Evolutionary conservation across 2,329 filamentous ascomycete genomes (phyloP).

Genomic region (Kalmusia sp.): DNA sequence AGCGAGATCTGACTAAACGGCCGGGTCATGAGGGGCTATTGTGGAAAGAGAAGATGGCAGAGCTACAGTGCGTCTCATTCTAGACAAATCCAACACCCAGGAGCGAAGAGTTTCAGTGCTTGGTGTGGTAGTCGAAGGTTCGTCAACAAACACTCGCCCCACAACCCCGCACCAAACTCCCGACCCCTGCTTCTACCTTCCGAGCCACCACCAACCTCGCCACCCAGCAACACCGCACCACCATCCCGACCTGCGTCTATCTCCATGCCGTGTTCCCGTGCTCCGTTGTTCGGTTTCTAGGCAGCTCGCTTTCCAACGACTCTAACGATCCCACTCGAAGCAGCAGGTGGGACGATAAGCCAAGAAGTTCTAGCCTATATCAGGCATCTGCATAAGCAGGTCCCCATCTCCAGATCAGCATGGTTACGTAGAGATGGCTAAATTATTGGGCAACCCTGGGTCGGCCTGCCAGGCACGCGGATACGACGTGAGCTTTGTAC

Average conservation of each 20-base stretch:
- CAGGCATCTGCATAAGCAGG: conserved; percentile 31
- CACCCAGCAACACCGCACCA: background rate
- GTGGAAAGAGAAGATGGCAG: no score
- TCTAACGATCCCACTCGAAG: conserved; percentile 19
- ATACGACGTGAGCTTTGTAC: background rate
- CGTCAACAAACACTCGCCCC: no score
- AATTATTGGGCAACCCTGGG: conserved; percentile 4
- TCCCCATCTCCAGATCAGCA: conserved; percentile 20
- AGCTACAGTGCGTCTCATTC: no score
- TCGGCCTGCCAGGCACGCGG: background rate
- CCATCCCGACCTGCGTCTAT: background rate
- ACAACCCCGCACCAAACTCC: no score
- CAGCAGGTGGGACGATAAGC: conserved; percentile 35
- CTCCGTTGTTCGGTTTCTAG: background rate
- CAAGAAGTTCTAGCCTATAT: conserved; percentile 29
- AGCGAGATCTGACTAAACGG: no score
- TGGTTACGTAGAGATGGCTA: conserved; percentile 22
- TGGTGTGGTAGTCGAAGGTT: no score
- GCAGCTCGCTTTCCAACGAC: background rate
- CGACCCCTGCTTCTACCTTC: no score
- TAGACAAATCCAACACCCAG: no score
- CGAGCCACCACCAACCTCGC: background rate
- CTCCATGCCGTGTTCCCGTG: background rate
- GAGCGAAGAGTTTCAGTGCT: no score
- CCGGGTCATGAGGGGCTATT: no score